Conservation (phyloP, 228 moss, liverwort and hornwort species). For the Sphagnum magellanicum region DNA sequence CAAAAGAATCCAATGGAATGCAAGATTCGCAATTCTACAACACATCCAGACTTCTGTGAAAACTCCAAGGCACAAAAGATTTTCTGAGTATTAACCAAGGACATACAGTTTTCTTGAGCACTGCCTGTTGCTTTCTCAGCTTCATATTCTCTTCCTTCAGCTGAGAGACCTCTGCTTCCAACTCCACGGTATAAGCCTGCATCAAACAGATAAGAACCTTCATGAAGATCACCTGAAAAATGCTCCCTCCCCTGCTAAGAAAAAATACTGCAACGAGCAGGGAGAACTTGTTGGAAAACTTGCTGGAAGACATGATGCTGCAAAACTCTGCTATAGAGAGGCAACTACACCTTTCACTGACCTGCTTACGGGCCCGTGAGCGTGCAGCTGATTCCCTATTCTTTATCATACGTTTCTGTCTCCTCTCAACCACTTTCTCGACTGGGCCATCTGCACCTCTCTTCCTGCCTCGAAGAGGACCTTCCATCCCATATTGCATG, state of each 20-base stretch:
- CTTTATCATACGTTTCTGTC: slow-evolving; percentile 44
- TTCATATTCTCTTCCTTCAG: slow-evolving; percentile 56
- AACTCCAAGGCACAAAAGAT: too few species aligned
- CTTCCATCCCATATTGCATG: slow-evolving; percentile 20
- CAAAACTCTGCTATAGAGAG: too few species aligned
- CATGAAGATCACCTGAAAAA: too few species aligned
- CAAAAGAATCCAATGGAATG: neutral
- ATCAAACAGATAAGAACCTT: neutral
- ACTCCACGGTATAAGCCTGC: slow-evolving; percentile 67
- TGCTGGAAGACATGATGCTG: too few species aligned
- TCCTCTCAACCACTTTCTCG: slow-evolving; percentile 37
- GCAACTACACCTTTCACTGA: neutral
- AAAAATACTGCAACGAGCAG: neutral
- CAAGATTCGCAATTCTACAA: neutral
- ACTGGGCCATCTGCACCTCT: slow-evolving; percentile 13
- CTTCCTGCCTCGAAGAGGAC: slow-evolving; percentile 26
- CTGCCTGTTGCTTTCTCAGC: slow-evolving; percentile 68
- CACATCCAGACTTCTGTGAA: too few species aligned
- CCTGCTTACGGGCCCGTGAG: slow-evolving; percentile 49
- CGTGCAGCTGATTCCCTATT: slow-evolving; percentile 50
- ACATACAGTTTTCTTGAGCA: slow-evolving; percentile 39
- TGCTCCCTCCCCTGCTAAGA: neutral
- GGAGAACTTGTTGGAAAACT: too few species aligned
- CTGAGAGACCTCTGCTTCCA: slow-evolving; percentile 60
- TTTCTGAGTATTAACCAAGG: slow-evolving; percentile 1